Evolutionary conservation across 176 grass and related monocot species (phyloP), one percentile per base, ranked within the genome.

Genomic region (Lolium rigidum): DNA sequence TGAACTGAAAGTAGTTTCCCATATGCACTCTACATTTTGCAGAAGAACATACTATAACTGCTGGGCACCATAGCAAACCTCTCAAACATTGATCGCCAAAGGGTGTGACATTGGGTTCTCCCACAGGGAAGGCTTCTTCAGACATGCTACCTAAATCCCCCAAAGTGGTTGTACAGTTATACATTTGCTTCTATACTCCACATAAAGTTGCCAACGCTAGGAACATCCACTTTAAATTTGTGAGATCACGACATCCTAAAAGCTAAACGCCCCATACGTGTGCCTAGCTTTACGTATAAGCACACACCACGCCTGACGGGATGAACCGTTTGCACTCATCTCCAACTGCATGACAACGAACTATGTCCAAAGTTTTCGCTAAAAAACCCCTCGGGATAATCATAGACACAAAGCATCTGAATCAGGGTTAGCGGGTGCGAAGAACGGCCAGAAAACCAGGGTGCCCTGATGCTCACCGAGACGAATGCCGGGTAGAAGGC

Each of bases 401-500:
- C 60, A 3, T 1, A 4, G 10, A 48, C 28, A 25, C 20, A 56
- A 56, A 80, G 11, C 47, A 76, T 77, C 44, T 35, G 39, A 41
- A 24, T 24, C 12, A 66, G 14, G 28, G 63, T 24, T 61, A 14
- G 61, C 43, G 15, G 49, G 7, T 4, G 2, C 18, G 18, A 5
- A 28, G 10, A 8, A 43, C 41, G 6, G 6, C 41, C 6, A 7
- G 0, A 41, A 69, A 82, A 71, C 35, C 17, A 50, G 73, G 52
- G 64, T 46, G 5, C 31, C 31, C 31, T 35, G 31, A 6, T 63
- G 66, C 91, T 91, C 85, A 98, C 96, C 67, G 90, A 89, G 67
- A 98, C 86, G 74, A 95, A 95, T 70, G 92, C 90, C 12, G 93
- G 92, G 70, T 94, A 94, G 90, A 92, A 98, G 70, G 86, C 81